Evolutionary conservation across 169 alveolate species (phyloP).

Genomic region (Miamiensis avidus): DNA sequence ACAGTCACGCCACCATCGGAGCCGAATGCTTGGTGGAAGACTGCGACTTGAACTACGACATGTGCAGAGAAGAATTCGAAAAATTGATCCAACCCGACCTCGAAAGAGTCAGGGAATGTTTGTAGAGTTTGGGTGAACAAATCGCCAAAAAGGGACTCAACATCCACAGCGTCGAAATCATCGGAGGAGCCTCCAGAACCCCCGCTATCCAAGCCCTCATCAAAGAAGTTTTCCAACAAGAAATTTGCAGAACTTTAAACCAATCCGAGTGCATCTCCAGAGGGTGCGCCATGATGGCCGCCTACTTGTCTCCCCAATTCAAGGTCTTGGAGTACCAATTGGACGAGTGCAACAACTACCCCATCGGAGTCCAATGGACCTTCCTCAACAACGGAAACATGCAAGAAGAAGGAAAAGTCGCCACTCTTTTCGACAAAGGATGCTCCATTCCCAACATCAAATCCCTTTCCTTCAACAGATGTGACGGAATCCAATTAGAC

Average conservation of each 20-base stretch:
- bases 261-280: conserved; percentile 98
- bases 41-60: conserved; percentile 82
- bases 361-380: conserved; percentile 74
- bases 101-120: conserved; percentile 63
- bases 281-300: conserved; percentile 96
- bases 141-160: conserved; percentile 57
- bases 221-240: conserved; percentile 84
- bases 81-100: conserved; percentile 80
- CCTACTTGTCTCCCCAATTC: conserved; percentile 85
- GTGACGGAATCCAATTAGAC: conserved; percentile 73
- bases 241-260: conserved; percentile 91
- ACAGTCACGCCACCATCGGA: conserved; percentile 90
- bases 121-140: conserved; percentile 65
- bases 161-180: conserved; percentile 91
- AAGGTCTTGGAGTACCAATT: conserved; percentile 81
- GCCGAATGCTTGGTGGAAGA: conserved; percentile 97
- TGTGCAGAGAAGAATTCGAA: conserved; percentile 94
- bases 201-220: conserved; percentile 93
- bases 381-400: conserved; percentile 42
- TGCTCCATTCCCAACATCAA: conserved; percentile 74
- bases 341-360: conserved; percentile 75
- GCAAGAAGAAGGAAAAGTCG: conserved; percentile 45
- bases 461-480: conserved; percentile 69
- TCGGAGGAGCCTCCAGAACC: conserved; percentile 97
- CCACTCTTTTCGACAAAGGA: conserved; percentile 61